Percentiles rank a stretch among this genome's conserved stretches.
These are phyloP conservation scores for Cytospora leucostoma DNA, from an alignment of 2,329 filamentous ascomycete species.

Conservation along the genomic window DNA sequence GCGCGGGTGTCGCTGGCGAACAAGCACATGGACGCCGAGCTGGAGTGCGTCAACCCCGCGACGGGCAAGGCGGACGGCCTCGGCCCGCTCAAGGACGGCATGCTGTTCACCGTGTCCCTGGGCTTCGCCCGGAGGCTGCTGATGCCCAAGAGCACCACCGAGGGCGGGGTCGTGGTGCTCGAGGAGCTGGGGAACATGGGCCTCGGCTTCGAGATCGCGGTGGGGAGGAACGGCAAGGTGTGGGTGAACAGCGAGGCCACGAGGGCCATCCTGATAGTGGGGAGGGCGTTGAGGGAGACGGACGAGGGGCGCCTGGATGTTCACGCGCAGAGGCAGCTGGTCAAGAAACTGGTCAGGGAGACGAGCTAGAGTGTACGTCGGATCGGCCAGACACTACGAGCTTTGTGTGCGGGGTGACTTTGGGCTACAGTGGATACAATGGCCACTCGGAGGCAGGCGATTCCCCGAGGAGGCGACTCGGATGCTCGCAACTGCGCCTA, in stretches of 20 bases:
- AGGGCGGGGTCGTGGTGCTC: slow-evolving; percentile 70
- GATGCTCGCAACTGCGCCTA: neutral
- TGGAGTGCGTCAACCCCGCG: slow-evolving; percentile 83
- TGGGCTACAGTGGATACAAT: neutral
- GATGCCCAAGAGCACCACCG: slow-evolving; percentile 60
- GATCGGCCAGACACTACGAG: neutral
- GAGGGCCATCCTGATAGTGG: slow-evolving; percentile 74
- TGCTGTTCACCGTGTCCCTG: slow-evolving; percentile 79
- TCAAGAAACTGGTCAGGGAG: slow-evolving; percentile 65
- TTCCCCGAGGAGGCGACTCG: neutral
- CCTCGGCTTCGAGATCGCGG: slow-evolving; percentile 87
- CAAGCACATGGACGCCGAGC: slow-evolving; percentile 77
- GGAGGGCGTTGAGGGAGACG: slow-evolving; percentile 74
- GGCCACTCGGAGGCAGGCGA: neutral
- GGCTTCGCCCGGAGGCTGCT: slow-evolving; percentile 81
- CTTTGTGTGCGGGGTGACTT: neutral
- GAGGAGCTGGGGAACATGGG: slow-evolving; percentile 77
- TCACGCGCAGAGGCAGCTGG: slow-evolving; percentile 70
- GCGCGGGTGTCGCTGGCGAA: slow-evolving; percentile 78
- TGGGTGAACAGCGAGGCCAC: slow-evolving; percentile 84
- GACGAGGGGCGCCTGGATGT: slow-evolving; percentile 67
- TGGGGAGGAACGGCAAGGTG: slow-evolving; percentile 87
- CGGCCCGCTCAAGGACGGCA: slow-evolving; percentile 80
- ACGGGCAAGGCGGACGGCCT: slow-evolving; percentile 89
- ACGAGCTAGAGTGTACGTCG: slow-evolving; percentile 42